These are phyloP conservation scores for Diaporthe caulivora DNA, from an alignment of 2,329 filamentous ascomycete genomes.

Conservation along the genomic window DNA sequence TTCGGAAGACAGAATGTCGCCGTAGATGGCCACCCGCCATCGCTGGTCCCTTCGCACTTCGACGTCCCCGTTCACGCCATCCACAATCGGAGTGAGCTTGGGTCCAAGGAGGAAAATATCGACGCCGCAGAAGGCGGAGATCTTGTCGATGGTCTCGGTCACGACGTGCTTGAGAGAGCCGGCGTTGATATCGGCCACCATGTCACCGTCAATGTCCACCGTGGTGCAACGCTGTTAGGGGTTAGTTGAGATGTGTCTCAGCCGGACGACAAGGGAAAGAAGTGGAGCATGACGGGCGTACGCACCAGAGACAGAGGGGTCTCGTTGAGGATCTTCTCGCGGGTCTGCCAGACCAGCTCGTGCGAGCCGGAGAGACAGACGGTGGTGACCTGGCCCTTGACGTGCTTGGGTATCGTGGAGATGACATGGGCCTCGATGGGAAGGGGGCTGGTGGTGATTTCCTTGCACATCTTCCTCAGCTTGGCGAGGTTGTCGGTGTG, in stretches of 20 bases:
- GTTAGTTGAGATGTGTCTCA: slow-evolving; percentile 43
- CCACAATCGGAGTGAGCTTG: slow-evolving; percentile 83
- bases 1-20: slow-evolving; percentile 93
- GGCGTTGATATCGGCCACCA: slow-evolving; percentile 81
- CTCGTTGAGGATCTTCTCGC: slow-evolving; percentile 90
- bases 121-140: slow-evolving; percentile 89
- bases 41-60: slow-evolving; percentile 90
- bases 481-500: slow-evolving; percentile 88
- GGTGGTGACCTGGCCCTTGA: slow-evolving; percentile 80
- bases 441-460: slow-evolving; percentile 78
- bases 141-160: slow-evolving; percentile 86
- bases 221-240: slow-evolving; percentile 82
- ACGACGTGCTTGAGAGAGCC: slow-evolving; percentile 81
- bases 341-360: slow-evolving; percentile 89
- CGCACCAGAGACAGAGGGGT: slow-evolving; percentile 93
- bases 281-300: slow-evolving; percentile 42
- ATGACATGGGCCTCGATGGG: slow-evolving; percentile 88
- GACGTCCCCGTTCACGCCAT: slow-evolving; percentile 80
- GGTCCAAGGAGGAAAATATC: slow-evolving; percentile 97
- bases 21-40: slow-evolving; percentile 93
- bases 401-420: slow-evolving; percentile 81
- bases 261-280: slow-evolving; percentile 43
- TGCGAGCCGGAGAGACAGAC: slow-evolving; percentile 91
- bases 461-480: slow-evolving; percentile 82
- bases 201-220: slow-evolving; percentile 91